These are phyloP conservation scores for Jaminaea rosea DNA, from an alignment of 1,284 basidiomycete genomes.

Conservation along the genomic window DNA sequence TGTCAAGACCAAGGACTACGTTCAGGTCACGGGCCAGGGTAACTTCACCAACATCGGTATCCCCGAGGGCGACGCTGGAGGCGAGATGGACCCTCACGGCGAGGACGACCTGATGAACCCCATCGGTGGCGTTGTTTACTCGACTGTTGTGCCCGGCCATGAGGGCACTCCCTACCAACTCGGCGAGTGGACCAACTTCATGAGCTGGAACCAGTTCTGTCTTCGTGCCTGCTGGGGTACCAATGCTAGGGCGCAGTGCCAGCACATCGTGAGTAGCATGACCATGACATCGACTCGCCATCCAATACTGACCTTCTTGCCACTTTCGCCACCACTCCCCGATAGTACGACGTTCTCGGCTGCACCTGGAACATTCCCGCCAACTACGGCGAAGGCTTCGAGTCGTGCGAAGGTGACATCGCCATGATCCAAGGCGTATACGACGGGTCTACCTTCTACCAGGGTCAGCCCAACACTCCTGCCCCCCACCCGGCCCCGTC, in stretches of 20 bases:
- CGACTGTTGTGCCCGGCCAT: slow-evolving; percentile 28
- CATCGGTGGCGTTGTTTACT: slow-evolving; percentile 37
- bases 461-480: slow-evolving; percentile 24
- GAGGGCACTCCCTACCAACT: slow-evolving; percentile 18
- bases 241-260: slow-evolving; percentile 28
- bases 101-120: slow-evolving; percentile 36
- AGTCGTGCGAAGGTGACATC: slow-evolving; percentile 32
- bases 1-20: slow-evolving; percentile 34
- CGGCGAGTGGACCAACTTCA: slow-evolving; percentile 37
- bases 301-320: neutral
- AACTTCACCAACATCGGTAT: slow-evolving; percentile 29
- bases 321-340: slow-evolving; percentile 13
- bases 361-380: slow-evolving; percentile 41
- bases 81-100: slow-evolving; percentile 43
- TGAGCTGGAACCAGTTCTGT: slow-evolving; percentile 34
- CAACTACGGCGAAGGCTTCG: slow-evolving; percentile 28
- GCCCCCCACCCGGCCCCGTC: slow-evolving; percentile 13
- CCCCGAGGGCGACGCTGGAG: slow-evolving; percentile 26
- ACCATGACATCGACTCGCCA: too few relatives aligned
- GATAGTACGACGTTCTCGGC: slow-evolving; percentile 38
- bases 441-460: slow-evolving; percentile 28
- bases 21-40: slow-evolving; percentile 38
- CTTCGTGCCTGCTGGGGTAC: slow-evolving; percentile 35
- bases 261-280: slow-evolving; percentile 13
- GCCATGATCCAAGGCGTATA: slow-evolving; percentile 36